Evolutionary conservation across 192 early-diverging fungal species (phyloP).

Genomic region (Coemansia sp.): DNA sequence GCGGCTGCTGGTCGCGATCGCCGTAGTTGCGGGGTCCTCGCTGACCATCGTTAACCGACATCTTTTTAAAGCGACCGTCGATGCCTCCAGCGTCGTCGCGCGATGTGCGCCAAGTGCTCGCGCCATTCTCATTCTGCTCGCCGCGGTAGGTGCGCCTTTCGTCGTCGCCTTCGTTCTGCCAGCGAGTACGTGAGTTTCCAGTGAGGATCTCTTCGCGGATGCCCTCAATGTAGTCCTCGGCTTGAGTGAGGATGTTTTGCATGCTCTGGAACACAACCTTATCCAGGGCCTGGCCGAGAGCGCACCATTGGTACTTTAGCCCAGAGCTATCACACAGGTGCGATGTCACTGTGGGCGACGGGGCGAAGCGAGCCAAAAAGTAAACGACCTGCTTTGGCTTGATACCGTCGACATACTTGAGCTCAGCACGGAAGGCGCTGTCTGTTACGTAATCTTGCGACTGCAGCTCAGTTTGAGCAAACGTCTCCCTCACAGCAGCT

Average conservation of each 20-base stretch:
- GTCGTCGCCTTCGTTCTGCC: conserved; percentile 47
- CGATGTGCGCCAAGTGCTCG: conserved; percentile 26
- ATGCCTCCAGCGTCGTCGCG: conserved; percentile 23
- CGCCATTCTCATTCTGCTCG: conserved; percentile 2
- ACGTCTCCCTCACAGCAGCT: conserved; percentile 76
- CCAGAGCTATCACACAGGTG: conserved; percentile 59
- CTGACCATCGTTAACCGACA: conserved; percentile 24
- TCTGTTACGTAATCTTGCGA: conserved; percentile 71
- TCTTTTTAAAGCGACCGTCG: conserved; percentile 27
- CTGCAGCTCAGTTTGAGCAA: conserved; percentile 74
- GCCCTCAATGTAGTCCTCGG: conserved; percentile 66
- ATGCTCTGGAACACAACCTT: conserved; percentile 76
- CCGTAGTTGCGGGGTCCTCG: conserved; percentile 8
- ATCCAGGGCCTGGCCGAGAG: conserved; percentile 65
- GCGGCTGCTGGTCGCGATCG: conserved; percentile 31
- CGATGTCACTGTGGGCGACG: conserved; percentile 62
- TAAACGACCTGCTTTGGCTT: conserved; percentile 83
- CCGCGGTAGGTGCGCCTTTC: conserved; percentile 31
- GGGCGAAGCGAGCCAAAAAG: conserved; percentile 73
- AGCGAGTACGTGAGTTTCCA: conserved; percentile 32
- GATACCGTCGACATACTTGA: conserved; percentile 81
- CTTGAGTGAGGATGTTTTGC: conserved; percentile 79
- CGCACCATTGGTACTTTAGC: conserved; percentile 73
- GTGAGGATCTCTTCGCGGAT: conserved; percentile 46
- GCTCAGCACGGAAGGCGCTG: conserved; percentile 72